A percentile compares a stretch with the other conserved stretches of the same genome.
Evolutionary conservation across 2,329 filamentous ascomycete species (phyloP).

Genomic region (Aspergillus phoenicis): DNA sequence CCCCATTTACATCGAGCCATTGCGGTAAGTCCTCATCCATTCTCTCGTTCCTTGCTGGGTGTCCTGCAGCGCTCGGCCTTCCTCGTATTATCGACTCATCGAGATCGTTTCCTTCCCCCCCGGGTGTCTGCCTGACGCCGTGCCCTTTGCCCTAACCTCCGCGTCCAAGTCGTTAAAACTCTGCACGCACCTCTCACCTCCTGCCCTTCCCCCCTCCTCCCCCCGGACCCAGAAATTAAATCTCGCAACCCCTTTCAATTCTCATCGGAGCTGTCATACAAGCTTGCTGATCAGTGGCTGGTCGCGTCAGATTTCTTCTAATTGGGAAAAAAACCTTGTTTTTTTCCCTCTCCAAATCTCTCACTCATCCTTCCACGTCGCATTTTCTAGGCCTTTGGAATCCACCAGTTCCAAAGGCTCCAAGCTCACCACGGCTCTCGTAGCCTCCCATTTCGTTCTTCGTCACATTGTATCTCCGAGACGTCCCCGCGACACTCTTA

Average conservation of each 20-base stretch:
- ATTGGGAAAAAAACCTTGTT: conserved; percentile 17
- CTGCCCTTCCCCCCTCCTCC: neutral
- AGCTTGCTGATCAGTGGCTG: conserved; percentile 21
- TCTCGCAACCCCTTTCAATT: conserved; percentile 16
- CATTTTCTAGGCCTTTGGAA: conserved; percentile 40
- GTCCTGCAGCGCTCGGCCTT: neutral
- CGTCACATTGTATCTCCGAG: conserved; percentile 49
- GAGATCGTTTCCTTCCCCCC: neutral
- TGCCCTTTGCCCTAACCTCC: conserved; percentile 31
- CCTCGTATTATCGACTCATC: conserved; percentile 11
- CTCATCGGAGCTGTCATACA: neutral
- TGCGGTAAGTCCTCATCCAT: conserved; percentile 1
- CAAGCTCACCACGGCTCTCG: conserved; percentile 42
- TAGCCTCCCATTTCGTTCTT: conserved; percentile 33
- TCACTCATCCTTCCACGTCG: conserved; percentile 4
- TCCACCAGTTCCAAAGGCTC: conserved; percentile 40
- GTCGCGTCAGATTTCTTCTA: conserved; percentile 16
- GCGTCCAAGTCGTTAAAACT: conserved; percentile 22
- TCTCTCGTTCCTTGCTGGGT: conserved; percentile 12
- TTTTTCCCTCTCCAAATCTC: conserved; percentile 11
- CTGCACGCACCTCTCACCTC: conserved; percentile 22
- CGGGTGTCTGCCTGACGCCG: conserved; percentile 21
- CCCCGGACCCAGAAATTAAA: conserved; percentile 17
- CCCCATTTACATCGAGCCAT: neutral
- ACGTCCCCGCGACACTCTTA: conserved; percentile 50